phyloP scores from a whole-genome alignment of 164 flowering plant species.

The Stephania cephalantha region DNA sequence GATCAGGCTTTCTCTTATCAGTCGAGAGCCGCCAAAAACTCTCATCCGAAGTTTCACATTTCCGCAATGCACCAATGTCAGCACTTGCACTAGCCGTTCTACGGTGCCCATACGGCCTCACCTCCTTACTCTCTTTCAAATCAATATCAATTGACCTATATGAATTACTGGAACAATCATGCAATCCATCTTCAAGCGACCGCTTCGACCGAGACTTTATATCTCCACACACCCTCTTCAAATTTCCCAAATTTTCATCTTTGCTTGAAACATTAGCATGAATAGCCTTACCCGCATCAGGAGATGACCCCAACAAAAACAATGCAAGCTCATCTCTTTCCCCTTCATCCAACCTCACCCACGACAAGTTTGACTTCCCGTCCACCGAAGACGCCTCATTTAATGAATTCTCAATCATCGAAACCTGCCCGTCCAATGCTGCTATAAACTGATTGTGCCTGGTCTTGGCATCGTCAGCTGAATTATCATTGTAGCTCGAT shows the following conservation, averaged over 20 bases:
- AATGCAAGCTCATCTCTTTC: conserved; percentile 80
- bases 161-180: conserved; percentile 30
- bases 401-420: conserved; percentile 44
- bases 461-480: conserved; percentile 48
- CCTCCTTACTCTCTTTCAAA: conserved; percentile 30
- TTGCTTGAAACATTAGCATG: conserved; percentile 7
- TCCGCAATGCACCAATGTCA: conserved; percentile 66
- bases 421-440: conserved; percentile 56
- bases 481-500: conserved; percentile 36
- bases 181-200: conserved; percentile 14
- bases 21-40: conserved; percentile 18
- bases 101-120: conserved; percentile 55
- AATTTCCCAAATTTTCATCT: conserved; percentile 16
- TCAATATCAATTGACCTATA: conserved; percentile 26
- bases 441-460: conserved; percentile 68
- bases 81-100: conserved; percentile 87
- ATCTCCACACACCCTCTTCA: conserved; percentile 17
- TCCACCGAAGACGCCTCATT: conserved; percentile 34
- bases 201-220: conserved; percentile 3
- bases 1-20: conserved; percentile 17
- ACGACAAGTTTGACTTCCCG: conserved; percentile 52
- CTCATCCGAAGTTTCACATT: conserved; percentile 47
- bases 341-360: conserved; percentile 83
- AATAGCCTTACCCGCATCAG: conserved; percentile 9
- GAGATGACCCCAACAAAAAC: conserved; percentile 56